A percentile compares a stretch with the other conserved stretches of the same genome.
phyloP scores from a whole-genome alignment of 495 filamentous ascomycete genomes.

The Hyaloscypha hepaticicola region DNA sequence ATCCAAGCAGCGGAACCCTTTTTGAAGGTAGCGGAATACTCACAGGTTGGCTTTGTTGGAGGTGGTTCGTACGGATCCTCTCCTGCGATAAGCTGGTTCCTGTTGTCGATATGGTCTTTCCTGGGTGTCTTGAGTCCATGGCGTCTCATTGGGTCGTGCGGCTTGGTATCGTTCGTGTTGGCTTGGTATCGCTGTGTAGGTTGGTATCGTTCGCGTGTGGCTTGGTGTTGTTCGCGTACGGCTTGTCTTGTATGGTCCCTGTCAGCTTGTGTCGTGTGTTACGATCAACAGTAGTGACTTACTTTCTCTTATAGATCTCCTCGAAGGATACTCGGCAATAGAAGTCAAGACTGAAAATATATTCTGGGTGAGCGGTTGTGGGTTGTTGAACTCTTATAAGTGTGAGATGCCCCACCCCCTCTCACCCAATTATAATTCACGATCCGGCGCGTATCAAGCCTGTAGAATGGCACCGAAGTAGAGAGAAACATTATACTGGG shows the following conservation, averaged over 20 bases:
- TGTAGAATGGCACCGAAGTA: slow-evolving; percentile 13
- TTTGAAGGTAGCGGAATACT: slow-evolving; percentile 11
- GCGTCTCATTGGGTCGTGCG: slow-evolving; percentile 5
- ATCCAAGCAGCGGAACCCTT: not conserved
- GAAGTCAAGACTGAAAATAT: slow-evolving; percentile 13
- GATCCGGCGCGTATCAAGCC: slow-evolving; percentile 7
- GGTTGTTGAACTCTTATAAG: slow-evolving; percentile 16
- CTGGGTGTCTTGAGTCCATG: slow-evolving; percentile 10
- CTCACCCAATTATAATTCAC: slow-evolving; percentile 5
- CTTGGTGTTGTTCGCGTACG: too few species aligned
- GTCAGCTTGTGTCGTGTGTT: slow-evolving; percentile 8
- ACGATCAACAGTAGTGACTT: slow-evolving; percentile 9
- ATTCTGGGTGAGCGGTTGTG: slow-evolving; percentile 4
- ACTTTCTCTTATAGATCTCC: slow-evolving; percentile 12
- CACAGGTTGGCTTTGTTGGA: slow-evolving; percentile 6
- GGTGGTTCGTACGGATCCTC: slow-evolving; percentile 9
- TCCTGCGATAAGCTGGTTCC: slow-evolving; percentile 10
- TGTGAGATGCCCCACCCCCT: slow-evolving; percentile 7
- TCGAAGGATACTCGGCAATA: slow-evolving; percentile 9
- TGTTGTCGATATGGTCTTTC: slow-evolving; percentile 8
- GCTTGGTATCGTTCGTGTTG: not conserved
- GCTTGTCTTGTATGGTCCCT: not conserved
- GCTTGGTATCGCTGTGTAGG: too few species aligned
- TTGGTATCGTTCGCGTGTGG: too few species aligned
- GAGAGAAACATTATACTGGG: slow-evolving; percentile 9